A percentile compares a stretch with the other conserved stretches of the same genome.
Conservation (phyloP, 2,329 filamentous ascomycete species). For the Thielaviopsis punctulata region DNA sequence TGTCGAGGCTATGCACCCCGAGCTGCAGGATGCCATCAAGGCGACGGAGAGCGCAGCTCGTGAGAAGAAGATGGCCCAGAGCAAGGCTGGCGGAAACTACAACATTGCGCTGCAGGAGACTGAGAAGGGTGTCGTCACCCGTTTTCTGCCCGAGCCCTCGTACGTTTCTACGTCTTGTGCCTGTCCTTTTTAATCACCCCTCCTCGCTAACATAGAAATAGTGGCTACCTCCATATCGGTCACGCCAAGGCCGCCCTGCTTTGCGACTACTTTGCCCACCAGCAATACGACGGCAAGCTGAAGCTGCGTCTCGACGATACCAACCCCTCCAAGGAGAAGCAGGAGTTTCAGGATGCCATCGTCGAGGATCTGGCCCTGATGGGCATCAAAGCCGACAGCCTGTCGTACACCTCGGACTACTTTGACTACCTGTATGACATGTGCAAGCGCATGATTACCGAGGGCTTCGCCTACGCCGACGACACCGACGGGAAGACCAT, state of each 20-base stretch:
- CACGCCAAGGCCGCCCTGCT: slow-evolving; percentile 88
- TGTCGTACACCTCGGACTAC: slow-evolving; percentile 88
- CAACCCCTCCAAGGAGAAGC: slow-evolving; percentile 92
- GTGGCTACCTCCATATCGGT: slow-evolving; percentile 82
- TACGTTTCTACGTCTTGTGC: slow-evolving; percentile 24
- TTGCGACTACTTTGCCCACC: slow-evolving; percentile 93
- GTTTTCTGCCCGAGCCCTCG: slow-evolving; percentile 90
- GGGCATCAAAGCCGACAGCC: slow-evolving; percentile 73
- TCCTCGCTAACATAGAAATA: slow-evolving; percentile 13
- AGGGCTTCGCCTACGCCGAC: slow-evolving; percentile 82
- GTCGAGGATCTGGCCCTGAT: slow-evolving; percentile 80
- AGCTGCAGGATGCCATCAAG: slow-evolving; percentile 55
- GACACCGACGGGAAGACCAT: slow-evolving; percentile 84
- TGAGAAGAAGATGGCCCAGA: slow-evolving; percentile 49
- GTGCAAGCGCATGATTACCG: slow-evolving; percentile 67
- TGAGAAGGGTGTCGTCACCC: slow-evolving; percentile 75
- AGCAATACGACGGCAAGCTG: slow-evolving; percentile 79
- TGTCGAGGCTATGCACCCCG: slow-evolving; percentile 65
- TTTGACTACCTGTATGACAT: slow-evolving; percentile 84
- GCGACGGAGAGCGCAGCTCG: slow-evolving; percentile 49
- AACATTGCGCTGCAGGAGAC: slow-evolving; percentile 74
- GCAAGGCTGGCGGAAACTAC: slow-evolving; percentile 70
- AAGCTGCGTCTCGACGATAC: slow-evolving; percentile 93
- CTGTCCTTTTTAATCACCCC: slow-evolving; percentile 1
- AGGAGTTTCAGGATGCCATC: slow-evolving; percentile 89